phyloP scores from a whole-genome alignment of 2,329 filamentous ascomycete genomes.

The Fusarium papillatum region DNA sequence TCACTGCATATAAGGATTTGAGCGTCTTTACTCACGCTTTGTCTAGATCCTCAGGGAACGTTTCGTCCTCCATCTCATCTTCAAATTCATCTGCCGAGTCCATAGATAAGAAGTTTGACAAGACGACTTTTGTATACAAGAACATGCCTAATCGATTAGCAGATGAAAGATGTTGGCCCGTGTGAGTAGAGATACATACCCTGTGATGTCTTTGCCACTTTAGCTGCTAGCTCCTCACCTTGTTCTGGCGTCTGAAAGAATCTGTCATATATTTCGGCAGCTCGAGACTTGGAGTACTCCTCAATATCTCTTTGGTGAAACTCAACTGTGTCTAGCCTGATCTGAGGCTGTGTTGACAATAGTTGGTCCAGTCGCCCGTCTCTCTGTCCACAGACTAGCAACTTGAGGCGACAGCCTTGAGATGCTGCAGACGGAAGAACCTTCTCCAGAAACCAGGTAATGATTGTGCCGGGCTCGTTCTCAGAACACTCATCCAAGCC shows the following conservation, averaged over 20 bases:
- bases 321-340: accelerated
- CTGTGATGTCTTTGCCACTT: slow-evolving; percentile 4
- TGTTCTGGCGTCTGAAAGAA: accelerated
- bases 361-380: background rate
- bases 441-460: slow-evolving; percentile 7
- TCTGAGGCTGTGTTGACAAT: accelerated
- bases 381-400: background rate
- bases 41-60: slow-evolving; percentile 11
- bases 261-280: accelerated
- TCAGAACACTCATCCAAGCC: slow-evolving; percentile 21
- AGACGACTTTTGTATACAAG: slow-evolving; percentile 24
- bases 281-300: accelerated
- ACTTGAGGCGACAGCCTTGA: accelerated
- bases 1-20: no score
- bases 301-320: accelerated
- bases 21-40: background rate
- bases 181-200: background rate
- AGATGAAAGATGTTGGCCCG: background rate
- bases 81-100: background rate
- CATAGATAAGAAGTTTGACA: slow-evolving; percentile 15
- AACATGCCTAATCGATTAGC: slow-evolving; percentile 21
- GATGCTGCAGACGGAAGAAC: accelerated
- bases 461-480: background rate
- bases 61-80: slow-evolving; percentile 6
- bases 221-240: background rate